A percentile compares a stretch with the other conserved stretches of the same genome.
Evolutionary conservation across 805 yeast species (phyloP).

Genomic region (Ogataea chonburiensis): DNA sequence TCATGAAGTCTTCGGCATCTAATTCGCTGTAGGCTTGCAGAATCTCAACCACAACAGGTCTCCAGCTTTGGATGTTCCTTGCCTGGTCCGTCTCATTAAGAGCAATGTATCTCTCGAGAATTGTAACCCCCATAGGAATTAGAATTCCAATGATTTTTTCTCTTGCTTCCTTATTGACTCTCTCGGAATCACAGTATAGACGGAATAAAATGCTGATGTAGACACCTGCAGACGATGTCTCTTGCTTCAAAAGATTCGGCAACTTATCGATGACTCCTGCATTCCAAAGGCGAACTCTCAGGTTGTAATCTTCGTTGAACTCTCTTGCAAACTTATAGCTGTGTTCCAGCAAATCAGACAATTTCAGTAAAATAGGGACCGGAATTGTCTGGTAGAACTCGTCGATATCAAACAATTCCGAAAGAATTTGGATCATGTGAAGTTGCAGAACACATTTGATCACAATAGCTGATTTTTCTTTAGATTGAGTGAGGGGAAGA

Average conservation of each 20-base stretch:
- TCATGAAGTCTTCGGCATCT: slow-evolving; percentile 66
- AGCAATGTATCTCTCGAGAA: slow-evolving; percentile 65
- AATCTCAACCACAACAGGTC: slow-evolving; percentile 89
- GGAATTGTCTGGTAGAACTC: slow-evolving; percentile 70
- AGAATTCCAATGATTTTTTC: slow-evolving; percentile 50
- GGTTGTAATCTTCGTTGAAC: slow-evolving; percentile 85
- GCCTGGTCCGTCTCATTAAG: slow-evolving; percentile 78
- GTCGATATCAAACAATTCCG: slow-evolving; percentile 74
- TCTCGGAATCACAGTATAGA: slow-evolving; percentile 65
- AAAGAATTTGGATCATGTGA: slow-evolving; percentile 79
- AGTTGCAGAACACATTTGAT: slow-evolving; percentile 90
- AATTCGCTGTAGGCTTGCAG: slow-evolving; percentile 78
- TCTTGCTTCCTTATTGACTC: slow-evolving; percentile 47
- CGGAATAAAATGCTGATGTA: slow-evolving; percentile 78
- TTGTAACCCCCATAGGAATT: slow-evolving; percentile 67
- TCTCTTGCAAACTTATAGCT: slow-evolving; percentile 82
- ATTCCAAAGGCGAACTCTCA: slow-evolving; percentile 86
- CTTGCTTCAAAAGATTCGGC: slow-evolving; percentile 91
- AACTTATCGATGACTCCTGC: slow-evolving; percentile 89
- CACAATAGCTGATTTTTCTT: slow-evolving; percentile 72
- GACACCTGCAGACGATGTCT: slow-evolving; percentile 85
- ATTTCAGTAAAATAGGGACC: slow-evolving; percentile 53
- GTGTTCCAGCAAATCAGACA: slow-evolving; percentile 58
- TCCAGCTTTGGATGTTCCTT: slow-evolving; percentile 80
- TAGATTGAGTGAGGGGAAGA: slow-evolving; percentile 42